phyloP scores from a whole-genome alignment of 208 protist genomes.

The Vickermania ingenoplastis region DNA sequence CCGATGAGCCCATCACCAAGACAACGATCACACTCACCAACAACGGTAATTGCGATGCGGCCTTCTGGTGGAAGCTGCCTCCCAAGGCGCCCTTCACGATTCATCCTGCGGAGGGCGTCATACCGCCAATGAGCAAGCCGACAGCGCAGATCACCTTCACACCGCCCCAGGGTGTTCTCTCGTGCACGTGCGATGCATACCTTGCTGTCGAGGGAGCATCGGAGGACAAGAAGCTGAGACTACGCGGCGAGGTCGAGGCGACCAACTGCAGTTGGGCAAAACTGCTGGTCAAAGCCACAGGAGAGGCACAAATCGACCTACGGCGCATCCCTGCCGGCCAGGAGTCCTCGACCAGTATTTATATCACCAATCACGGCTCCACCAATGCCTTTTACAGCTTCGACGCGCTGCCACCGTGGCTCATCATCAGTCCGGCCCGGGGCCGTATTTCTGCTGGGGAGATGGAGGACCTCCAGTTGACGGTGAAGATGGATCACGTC shows the following conservation, averaged over 20 bases:
- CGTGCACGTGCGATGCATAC: conserved; percentile 24
- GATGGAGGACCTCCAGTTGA: conserved; percentile 57
- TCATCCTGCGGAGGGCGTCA: conserved; percentile 37
- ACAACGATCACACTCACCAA: conserved; percentile 63
- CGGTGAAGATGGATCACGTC: conserved; percentile 27
- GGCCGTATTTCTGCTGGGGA: conserved; percentile 60
- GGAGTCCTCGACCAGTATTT: conserved; percentile 20
- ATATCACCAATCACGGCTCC: conserved; percentile 48
- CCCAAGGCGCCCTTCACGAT: conserved; percentile 51
- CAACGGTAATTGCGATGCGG: conserved; percentile 73
- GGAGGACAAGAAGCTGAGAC: conserved; percentile 34
- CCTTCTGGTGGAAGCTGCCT: conserved; percentile 59
- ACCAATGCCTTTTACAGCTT: conserved; percentile 74
- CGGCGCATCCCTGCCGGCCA: conserved; percentile 62
- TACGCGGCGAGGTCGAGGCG: conserved; percentile 56
- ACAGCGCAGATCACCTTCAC: conserved; percentile 59
- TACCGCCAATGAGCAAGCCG: conserved; percentile 50
- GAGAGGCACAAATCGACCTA: conserved; percentile 56
- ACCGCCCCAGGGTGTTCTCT: conserved; percentile 33
- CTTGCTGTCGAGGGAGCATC: conserved; percentile 74
- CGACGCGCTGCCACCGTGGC: conserved; percentile 42
- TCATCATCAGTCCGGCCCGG: conserved; percentile 51
- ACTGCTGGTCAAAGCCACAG: neutral
- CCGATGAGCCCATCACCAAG: conserved; percentile 56
- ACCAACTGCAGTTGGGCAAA: conserved; percentile 47